Conservation (phyloP, 345 rosid genomes). For the rapeseed (Brassica napus) region Da-Ae NC_063436.1:8913001-8913500, state of each 20-base stretch:
- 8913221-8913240: background rate
- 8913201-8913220: conserved; percentile 65
- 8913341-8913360: conserved; percentile 74
- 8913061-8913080: conserved; percentile 45
- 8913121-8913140: conserved; percentile 90
- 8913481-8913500: conserved; percentile 67
- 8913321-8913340: conserved; percentile 70
- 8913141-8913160: conserved; percentile 95
- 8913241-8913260: background rate
- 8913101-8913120: conserved; percentile 52
- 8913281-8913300: conserved; percentile 66
- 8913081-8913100: conserved; percentile 58
- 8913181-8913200: conserved; percentile 69
- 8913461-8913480: conserved; percentile 86
- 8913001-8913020: conserved; percentile 52
- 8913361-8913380: conserved; percentile 58
- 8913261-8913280: background rate
- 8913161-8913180: conserved; percentile 92
- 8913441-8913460: conserved; percentile 85
- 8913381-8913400: conserved; percentile 6
- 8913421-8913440: conserved; percentile 46
- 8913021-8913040: background rate
- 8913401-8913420: conserved; percentile 8
- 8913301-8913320: conserved; percentile 75
- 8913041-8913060: background rate